Evolutionary conservation across 2,329 filamentous ascomycete species (phyloP), one percentile per base, ranked within the genome.

Genomic region (Saccharata proteae): DNA sequence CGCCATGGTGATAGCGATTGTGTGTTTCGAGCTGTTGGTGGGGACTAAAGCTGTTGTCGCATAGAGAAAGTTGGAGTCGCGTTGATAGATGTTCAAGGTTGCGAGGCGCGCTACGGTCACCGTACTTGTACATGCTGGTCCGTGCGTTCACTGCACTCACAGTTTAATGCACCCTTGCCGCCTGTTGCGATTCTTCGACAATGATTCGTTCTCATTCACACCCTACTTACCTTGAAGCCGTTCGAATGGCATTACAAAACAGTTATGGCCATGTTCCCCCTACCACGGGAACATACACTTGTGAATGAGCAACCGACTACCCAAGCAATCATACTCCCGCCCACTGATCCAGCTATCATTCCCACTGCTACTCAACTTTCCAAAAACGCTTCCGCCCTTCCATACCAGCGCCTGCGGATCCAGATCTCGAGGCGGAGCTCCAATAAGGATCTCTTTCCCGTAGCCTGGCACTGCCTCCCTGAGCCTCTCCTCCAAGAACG

Each of bases 331-430:
- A 57, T 88, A 94, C 64, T 96, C 88, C 46, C 79, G 67, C 27
- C 74, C 72, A 10, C 78, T 80, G 48, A 96, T 83, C 90, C 90
- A 98, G 47, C 80, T 90, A 55, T 98, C 90, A 58, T 96, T 96
- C 11, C 55, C 55, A 38, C 84, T 86, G 26, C 63, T 64, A 38
- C 77, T 72, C 44, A 96, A 62, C 60, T 93, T 85, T 3, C 84
- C 86, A 64, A 94, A 98, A 11, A 98, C 86, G 51, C 85, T 93
- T 1, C 83, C 90, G 4, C 90, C 90, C 67, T 98, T 98, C 90
- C 90, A 98, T 6, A 79, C 77, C 32, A 96, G 80, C n/a, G 96
- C 86, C 58, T 94, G 85, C 38, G 90, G 84, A 57, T 98, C 90
- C 62, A 98, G 79, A 46, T 98, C 90, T 46, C 88, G 69, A 0